These are phyloP conservation scores for Lunularia cruciata DNA, from an alignment of 225 moss, liverwort and hornwort genomes.

Conservation along the genomic window DNA sequence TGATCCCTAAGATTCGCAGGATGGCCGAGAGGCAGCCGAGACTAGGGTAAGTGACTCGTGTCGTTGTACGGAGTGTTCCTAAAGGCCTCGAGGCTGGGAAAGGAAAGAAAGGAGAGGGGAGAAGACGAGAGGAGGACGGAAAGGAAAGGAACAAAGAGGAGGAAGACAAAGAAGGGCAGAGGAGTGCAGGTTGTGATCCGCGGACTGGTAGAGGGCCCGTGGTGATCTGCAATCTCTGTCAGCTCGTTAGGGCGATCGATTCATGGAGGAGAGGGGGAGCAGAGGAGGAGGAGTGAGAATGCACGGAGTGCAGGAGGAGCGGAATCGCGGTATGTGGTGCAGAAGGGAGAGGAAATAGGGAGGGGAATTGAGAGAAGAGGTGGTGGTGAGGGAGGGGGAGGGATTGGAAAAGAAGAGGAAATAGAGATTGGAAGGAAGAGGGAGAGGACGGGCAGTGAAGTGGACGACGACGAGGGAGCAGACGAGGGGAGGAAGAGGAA, in stretches of 20 bases:
- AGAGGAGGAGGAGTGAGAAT: background rate
- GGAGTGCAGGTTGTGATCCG: background rate
- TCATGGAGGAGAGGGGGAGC: background rate
- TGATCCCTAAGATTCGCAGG: background rate
- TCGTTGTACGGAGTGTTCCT: conserved; percentile 3
- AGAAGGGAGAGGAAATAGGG: background rate
- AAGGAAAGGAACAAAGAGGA: background rate
- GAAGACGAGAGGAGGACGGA: background rate
- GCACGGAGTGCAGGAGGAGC: background rate
- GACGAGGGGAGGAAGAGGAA: conserved; percentile 15
- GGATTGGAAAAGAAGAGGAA: background rate
- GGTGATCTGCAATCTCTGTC: conserved; percentile 7
- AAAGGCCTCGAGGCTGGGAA: background rate
- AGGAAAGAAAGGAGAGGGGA: background rate
- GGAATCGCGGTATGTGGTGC: background rate
- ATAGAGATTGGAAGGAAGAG: conserved; percentile 23
- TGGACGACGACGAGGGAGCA: background rate
- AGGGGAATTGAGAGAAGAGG: background rate
- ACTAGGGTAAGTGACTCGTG: background rate
- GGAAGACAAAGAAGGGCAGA: background rate
- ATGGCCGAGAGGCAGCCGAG: background rate
- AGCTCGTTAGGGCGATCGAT: background rate
- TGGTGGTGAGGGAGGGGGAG: background rate
- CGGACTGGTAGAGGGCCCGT: background rate
- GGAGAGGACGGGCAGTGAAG: background rate